Conservation (phyloP, 768 basidiomycete species). For the Lentinula guzmanii region DNA sequence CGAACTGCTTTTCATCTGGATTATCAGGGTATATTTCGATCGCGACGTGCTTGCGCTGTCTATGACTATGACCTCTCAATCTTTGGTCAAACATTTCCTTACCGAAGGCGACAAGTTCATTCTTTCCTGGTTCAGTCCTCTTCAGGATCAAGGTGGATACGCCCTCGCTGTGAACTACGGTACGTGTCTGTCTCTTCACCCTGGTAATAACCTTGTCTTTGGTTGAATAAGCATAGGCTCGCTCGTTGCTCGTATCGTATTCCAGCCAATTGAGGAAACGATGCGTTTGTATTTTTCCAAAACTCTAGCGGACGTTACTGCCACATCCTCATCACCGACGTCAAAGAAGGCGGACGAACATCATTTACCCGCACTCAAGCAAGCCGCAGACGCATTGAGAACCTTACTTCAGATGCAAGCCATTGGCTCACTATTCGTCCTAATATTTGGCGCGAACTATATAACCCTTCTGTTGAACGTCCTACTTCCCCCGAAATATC, state of each 20-base stretch:
- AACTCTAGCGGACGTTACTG: conserved; percentile 23
- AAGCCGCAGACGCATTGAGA: conserved; percentile 46
- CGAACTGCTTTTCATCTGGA: neutral
- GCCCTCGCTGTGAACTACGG: conserved; percentile 96
- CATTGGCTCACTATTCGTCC: conserved; percentile 60
- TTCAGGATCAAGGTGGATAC: conserved; percentile 90
- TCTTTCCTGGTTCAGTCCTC: conserved; percentile 75
- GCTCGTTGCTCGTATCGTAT: conserved; percentile 83
- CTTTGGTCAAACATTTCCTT: conserved; percentile 87
- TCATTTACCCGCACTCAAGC: conserved; percentile 15
- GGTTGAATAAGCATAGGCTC: conserved; percentile 52
- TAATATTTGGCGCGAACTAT: conserved; percentile 72
- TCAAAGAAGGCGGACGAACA: neutral
- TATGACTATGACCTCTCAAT: conserved; percentile 81
- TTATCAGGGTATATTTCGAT: conserved; percentile 33
- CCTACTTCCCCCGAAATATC: conserved; percentile 66
- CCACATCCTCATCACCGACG: neutral
- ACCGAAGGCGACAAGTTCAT: conserved; percentile 95
- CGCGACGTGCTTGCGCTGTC: conserved; percentile 53
- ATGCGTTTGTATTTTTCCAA: conserved; percentile 86
- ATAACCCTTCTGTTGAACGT: conserved; percentile 62
- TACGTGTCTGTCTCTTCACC: conserved; percentile 18
- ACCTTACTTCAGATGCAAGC: conserved; percentile 63
- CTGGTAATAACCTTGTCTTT: neutral
- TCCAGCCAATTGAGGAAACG: conserved; percentile 95